Base-by-base conservation (phyloP, 345 rosid species). In the Clarkia xantiana region DNA sequence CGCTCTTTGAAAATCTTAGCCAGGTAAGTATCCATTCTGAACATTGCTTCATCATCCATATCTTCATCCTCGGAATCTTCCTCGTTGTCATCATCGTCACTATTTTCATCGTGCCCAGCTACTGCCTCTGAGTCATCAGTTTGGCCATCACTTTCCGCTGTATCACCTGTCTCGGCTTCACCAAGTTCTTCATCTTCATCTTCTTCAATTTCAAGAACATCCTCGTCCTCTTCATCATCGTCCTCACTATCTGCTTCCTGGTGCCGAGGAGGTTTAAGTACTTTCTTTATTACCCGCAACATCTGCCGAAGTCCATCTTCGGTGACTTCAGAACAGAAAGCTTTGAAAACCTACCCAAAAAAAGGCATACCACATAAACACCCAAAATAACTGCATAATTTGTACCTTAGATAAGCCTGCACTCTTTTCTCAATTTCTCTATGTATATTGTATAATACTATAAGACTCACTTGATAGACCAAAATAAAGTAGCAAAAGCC, bases 21-120 rank as follows among this genome's bases (percentile, higher is more conserved):
- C 57, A 91, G 77, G 55, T 86, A 84, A 39, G 79, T 73, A 52
- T 93, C 99, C 95, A 87, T 87, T 46, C 80, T 81, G 71, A 93
- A 84, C 99, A 87, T 93, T 49, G 95, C 95, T 40, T 93, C 95
- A 17, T 87, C 99, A 64, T 93, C 96, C 96, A 87, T 77, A 47
- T 77, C 97, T 42, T 73, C 82, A 67, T 83, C 36, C 36, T 29
- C 94, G 47, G 89, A 86, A 53, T 78, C 87, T 66, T 84, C 94
- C 1, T 73, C 85, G 18, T 70, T 50, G 53, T 29, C 49, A 56
- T 70, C 87, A 67, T 57, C 65, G 40, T 51, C 68, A 56, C 56
- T 64, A 58, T 67, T 76, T 71, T 69, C 68, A 42, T 58, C 71
- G 25, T 22, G 25, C 39, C 79, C 86, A 43, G 43, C 66, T 39